A percentile compares a stretch with the other conserved stretches of the same genome.
phyloP scores from a whole-genome alignment of 2,329 filamentous ascomycete genomes.

The Hypoxylon sp. region DNA sequence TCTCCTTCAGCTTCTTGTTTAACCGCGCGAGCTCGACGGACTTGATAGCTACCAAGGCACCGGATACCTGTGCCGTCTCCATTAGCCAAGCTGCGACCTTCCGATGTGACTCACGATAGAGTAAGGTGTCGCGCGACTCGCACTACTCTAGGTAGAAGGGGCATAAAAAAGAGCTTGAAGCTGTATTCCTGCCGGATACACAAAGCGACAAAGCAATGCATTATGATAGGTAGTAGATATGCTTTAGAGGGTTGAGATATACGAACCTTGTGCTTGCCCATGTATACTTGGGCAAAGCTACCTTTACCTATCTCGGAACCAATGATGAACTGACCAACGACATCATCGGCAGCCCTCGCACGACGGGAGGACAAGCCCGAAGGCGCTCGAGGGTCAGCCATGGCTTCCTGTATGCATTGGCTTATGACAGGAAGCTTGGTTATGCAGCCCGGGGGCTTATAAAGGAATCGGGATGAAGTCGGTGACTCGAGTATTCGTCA shows the following conservation, averaged over 20 bases:
- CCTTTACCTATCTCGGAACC: constrained; percentile 95
- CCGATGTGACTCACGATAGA: constrained; percentile 33
- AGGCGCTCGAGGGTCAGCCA: constrained; percentile 52
- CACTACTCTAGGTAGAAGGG: constrained; percentile 1
- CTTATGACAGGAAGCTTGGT: constrained; percentile 54
- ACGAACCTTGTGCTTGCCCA: constrained; percentile 85
- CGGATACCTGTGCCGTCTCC: constrained; percentile 72
- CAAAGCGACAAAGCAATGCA: constrained; percentile 21
- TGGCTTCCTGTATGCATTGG: constrained; percentile 54
- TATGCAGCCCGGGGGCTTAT: constrained; percentile 54
- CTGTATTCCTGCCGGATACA: not conserved
- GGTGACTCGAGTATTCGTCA: constrained; percentile 51
- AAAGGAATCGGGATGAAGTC: constrained; percentile 49
- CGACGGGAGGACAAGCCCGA: constrained; percentile 55
- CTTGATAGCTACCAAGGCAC: constrained; percentile 92
- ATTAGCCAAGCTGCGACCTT: constrained; percentile 42
- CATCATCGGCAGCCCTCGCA: constrained; percentile 57
- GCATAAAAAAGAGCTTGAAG: not conserved
- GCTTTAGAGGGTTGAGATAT: not conserved
- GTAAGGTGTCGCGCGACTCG: constrained; percentile 7
- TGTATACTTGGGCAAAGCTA: constrained; percentile 96
- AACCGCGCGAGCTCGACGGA: constrained; percentile 92
- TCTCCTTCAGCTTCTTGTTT: constrained; percentile 96
- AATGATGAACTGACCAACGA: constrained; percentile 83
- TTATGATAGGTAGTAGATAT: constrained; percentile 25